Evolutionary conservation across 805 yeast genomes (phyloP).

Genomic region (Wickerhamomyces bovis): DNA sequence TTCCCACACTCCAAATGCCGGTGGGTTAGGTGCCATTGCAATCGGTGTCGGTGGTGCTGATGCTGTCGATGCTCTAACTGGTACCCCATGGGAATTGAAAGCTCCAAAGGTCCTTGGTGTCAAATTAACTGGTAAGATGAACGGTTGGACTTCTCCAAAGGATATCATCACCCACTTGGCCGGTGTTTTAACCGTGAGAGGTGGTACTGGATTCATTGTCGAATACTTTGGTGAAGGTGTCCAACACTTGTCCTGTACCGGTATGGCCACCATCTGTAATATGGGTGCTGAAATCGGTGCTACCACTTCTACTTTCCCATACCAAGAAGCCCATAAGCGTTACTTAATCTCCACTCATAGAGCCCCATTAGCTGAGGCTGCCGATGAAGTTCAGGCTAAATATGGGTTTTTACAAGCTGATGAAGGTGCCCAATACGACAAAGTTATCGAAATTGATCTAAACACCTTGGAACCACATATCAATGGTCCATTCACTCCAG

Average conservation of each 20-base stretch:
- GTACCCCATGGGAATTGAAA: constrained; percentile 97
- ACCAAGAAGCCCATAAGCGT: constrained; percentile 70
- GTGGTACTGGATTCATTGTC: constrained; percentile 95
- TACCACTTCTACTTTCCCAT: constrained; percentile 96
- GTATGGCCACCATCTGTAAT: constrained; percentile 99
- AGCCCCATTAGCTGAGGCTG: constrained; percentile 75
- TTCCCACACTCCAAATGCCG: constrained; percentile 98
- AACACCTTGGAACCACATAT: constrained; percentile 86
- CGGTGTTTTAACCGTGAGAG: constrained; percentile 89
- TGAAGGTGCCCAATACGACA: constrained; percentile 83
- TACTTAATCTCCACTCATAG: constrained; percentile 83
- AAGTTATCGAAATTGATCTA: constrained; percentile 85
- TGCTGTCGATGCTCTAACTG: constrained; percentile 96
- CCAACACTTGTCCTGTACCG: constrained; percentile 83
- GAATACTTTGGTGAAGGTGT: constrained; percentile 98
- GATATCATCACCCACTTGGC: constrained; percentile 92
- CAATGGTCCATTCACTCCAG: constrained; percentile 98
- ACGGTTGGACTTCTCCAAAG: constrained; percentile 96
- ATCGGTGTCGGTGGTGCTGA: constrained; percentile 99
- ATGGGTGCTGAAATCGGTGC: constrained; percentile 99
- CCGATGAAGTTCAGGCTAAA: constrained; percentile 50
- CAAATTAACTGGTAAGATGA: constrained; percentile 79
- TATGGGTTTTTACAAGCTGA: constrained; percentile 74
- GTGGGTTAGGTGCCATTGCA: constrained; percentile 97
- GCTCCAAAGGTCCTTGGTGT: constrained; percentile 96